These are phyloP conservation scores for Diplogelasinospora grovesii DNA, from an alignment of 495 filamentous ascomycete genomes.

Conservation along the genomic window DNA sequence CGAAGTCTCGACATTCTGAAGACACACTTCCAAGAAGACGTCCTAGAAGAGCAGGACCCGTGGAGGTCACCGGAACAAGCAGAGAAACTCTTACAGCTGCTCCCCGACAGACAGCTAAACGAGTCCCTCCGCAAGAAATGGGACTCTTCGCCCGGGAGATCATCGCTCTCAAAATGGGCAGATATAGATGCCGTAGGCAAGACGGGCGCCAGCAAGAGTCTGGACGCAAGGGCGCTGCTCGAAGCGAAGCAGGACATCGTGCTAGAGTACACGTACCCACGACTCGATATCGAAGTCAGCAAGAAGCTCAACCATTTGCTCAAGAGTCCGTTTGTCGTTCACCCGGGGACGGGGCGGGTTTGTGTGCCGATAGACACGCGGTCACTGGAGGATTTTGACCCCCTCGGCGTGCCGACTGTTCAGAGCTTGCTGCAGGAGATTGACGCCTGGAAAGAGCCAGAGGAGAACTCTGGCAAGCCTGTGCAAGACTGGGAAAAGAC, in stretches of 20 bases:
- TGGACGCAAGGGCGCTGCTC: slow-evolving; percentile 60
- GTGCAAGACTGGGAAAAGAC: slow-evolving; percentile 92
- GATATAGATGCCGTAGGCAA: slow-evolving; percentile 86
- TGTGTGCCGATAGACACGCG: slow-evolving; percentile 87
- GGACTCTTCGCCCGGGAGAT: slow-evolving; percentile 70
- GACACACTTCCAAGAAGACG: slow-evolving; percentile 67
- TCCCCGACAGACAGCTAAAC: slow-evolving; percentile 69
- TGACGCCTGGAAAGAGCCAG: slow-evolving; percentile 55
- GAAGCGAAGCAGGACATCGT: slow-evolving; percentile 92
- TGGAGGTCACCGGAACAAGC: slow-evolving; percentile 61
- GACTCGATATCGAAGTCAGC: slow-evolving; percentile 90
- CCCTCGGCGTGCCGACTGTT: slow-evolving; percentile 79
- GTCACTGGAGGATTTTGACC: slow-evolving; percentile 72
- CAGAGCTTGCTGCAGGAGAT: slow-evolving; percentile 73
- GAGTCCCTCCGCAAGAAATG: slow-evolving; percentile 81
- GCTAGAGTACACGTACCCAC: slow-evolving; percentile 96
- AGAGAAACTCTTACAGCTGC: slow-evolving; percentile 65
- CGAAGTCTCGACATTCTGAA: slow-evolving; percentile 81
- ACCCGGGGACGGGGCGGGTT: slow-evolving; percentile 87
- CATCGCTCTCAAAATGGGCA: slow-evolving; percentile 76
- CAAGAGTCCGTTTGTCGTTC: slow-evolving; percentile 92
- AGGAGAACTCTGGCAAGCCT: slow-evolving; percentile 29
- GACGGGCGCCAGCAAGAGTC: slow-evolving; percentile 55
- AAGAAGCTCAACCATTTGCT: slow-evolving; percentile 97
- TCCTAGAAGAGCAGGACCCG: slow-evolving; percentile 79